Percentiles rank a stretch among this genome's conserved stretches.
Evolutionary conservation across 148 eudicot genomes (phyloP).

Genomic region (Vaccinium myrtillus): DNA sequence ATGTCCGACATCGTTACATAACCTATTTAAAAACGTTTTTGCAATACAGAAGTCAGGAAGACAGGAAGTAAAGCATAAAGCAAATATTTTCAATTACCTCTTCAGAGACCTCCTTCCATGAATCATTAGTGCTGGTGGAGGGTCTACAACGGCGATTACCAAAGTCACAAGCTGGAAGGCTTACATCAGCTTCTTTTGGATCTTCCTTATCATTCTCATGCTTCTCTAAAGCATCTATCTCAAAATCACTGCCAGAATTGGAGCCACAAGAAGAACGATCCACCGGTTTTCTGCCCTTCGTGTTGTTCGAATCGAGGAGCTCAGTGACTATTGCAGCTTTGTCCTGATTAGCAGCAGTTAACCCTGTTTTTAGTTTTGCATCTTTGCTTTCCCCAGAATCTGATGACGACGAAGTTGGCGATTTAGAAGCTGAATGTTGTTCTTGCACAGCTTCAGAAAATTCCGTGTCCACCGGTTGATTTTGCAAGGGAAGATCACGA

Average conservation of each 20-base stretch:
- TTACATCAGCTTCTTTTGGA: constrained; percentile 46
- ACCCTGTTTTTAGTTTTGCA: constrained; percentile 34
- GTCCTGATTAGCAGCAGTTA: constrained; percentile 33
- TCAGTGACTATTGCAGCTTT: constrained; percentile 33
- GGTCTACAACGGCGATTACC: constrained; percentile 57
- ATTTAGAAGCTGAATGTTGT: constrained; percentile 44
- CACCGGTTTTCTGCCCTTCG: constrained; percentile 54
- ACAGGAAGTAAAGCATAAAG: background rate
- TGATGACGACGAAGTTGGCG: constrained; percentile 44
- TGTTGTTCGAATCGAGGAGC: constrained; percentile 47
- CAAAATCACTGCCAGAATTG: constrained; percentile 91
- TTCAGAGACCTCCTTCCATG: constrained; percentile 96
- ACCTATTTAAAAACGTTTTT: background rate
- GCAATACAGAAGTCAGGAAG: background rate
- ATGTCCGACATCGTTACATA: background rate
- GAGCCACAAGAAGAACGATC: constrained; percentile 99
- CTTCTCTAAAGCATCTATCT: constrained; percentile 75
- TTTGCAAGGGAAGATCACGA: constrained; percentile 36
- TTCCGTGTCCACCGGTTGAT: constrained; percentile 46
- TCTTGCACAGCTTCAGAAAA: constrained; percentile 45
- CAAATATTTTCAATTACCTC: constrained; percentile 48
- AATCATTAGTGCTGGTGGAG: constrained; percentile 45
- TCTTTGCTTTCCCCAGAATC: constrained; percentile 51
- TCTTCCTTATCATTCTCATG: constrained; percentile 47
- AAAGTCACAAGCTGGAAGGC: constrained; percentile 43